Evolutionary conservation across 2,329 filamentous ascomycete genomes (phyloP).

Genomic region (Penicillium hesseltinei): DNA sequence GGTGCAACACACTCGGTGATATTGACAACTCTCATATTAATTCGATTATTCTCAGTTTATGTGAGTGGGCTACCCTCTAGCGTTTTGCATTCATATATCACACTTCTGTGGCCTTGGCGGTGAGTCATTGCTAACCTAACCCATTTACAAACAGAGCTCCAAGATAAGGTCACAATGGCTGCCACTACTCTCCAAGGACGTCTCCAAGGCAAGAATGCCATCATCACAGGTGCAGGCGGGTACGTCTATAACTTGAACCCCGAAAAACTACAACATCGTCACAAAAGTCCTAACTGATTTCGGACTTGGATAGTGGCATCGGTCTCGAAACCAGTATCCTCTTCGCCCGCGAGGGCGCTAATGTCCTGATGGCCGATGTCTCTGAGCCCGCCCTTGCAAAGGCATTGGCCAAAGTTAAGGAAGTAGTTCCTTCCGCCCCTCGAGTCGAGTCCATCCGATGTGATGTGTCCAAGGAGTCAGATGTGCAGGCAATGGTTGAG

Average conservation of each 20-base stretch:
- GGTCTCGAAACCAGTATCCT: conserved; percentile 89
- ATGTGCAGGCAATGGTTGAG: conserved; percentile 73
- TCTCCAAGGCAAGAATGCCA: conserved; percentile 64
- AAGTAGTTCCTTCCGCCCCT: conserved; percentile 58
- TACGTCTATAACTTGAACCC: conserved; percentile 42
- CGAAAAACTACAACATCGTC: not conserved
- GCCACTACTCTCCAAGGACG: conserved; percentile 17
- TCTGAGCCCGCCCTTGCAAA: conserved; percentile 74
- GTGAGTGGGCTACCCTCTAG: not conserved
- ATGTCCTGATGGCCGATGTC: conserved; percentile 81
- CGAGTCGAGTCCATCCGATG: conserved; percentile 31
- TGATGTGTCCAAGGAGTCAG: conserved; percentile 82
- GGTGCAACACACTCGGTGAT: not conserved
- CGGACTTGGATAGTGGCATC: conserved; percentile 61
- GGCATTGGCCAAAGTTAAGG: conserved; percentile 70
- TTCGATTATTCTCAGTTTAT: conserved; percentile 1
- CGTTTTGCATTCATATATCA: not conserved
- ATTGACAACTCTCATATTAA: conserved; percentile 3
- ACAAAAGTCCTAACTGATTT: not conserved
- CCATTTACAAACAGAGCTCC: conserved; percentile 3
- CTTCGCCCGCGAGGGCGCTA: conserved; percentile 84
- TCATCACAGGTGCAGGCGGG: conserved; percentile 85
- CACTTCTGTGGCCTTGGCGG: not conserved
- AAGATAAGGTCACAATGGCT: conserved; percentile 11
- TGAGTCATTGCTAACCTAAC: conserved; percentile 6